Evolutionary conservation across 805 yeast species (phyloP), one percentile per base, ranked within the genome.

Genomic region (Starmera amethionina): DNA sequence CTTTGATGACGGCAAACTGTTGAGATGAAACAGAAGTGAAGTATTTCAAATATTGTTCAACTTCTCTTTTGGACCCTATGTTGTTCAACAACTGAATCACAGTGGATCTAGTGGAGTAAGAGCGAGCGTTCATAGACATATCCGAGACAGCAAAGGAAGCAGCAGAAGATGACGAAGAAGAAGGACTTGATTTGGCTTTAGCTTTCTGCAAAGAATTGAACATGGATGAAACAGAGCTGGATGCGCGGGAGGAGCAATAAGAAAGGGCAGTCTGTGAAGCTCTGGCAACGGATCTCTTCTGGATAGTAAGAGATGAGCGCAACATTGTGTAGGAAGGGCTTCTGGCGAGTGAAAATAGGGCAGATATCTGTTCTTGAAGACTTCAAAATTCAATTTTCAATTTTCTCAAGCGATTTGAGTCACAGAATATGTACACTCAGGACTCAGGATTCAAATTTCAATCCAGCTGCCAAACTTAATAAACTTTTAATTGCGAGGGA

Each of bases 1-100:
- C 98, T 62, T 93, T 93, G 64, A 93, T 93, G 35, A 93, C 96
- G 4, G 99, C 99, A 55, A 93, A 93, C 56, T 93, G 97, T 60
- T 93, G 97, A 51, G 88, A 89, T 6, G 88, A 81, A 14, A 93
- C 97, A 29, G 96, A 87, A 2, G 97, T 89, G 71, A 93, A 93
- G 63, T 90, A 90, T 61, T 88, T 89, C 56, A 93, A 74, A 63
- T 93, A 93, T 63, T 93, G 99, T 62, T 93, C 98, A 35, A 93
- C 98, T 65, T 93, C 99, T 48, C 97, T 76, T 60, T 93, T 94
- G 37, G 97, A 88, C 22, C 97, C 97, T 50, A 93, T 93, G 63
- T 89, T 93, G 69, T 90, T 93, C 59, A 93, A 71, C 39, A 93
- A 70, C 63, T 94, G 98, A 45, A 93, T 85, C 27, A 93, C 97